Conservation (phyloP, 768 basidiomycete species). For the Mrakia gelida region DNA sequence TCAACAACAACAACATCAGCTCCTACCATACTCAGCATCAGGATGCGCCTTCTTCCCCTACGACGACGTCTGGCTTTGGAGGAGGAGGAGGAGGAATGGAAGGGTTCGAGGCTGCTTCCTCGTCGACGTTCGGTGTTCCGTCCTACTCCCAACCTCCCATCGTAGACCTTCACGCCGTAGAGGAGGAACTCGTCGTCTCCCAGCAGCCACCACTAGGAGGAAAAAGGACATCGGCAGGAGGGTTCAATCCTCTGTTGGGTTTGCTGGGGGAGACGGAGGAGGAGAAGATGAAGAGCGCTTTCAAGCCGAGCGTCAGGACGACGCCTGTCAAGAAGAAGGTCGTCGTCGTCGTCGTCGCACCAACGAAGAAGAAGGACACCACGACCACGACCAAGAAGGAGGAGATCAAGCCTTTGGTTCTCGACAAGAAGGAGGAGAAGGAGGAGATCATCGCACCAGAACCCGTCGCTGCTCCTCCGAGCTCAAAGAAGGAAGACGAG, state of each 20-base stretch:
- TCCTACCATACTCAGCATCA: not conserved
- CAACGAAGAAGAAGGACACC: not conserved
- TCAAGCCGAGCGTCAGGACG: slow-evolving; percentile 16
- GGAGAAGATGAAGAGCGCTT: slow-evolving; percentile 29
- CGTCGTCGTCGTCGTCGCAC: too few relatives aligned
- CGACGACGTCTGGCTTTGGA: not conserved
- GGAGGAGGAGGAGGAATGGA: not conserved
- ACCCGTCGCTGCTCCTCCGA: not conserved
- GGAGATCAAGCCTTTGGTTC: not conserved
- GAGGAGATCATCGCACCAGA: not conserved
- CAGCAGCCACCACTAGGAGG: not conserved
- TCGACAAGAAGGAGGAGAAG: not conserved
- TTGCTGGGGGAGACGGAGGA: slow-evolving; percentile 28
- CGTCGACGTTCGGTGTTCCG: not conserved
- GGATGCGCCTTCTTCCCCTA: not conserved
- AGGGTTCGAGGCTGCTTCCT: not conserved
- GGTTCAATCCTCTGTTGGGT: slow-evolving; percentile 15
- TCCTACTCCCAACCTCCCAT: slow-evolving; percentile 6
- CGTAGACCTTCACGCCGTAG: not conserved
- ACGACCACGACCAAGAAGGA: not conserved
- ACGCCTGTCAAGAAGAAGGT: not conserved
- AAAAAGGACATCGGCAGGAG: not conserved
- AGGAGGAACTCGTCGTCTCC: not conserved
- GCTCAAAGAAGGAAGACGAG: slow-evolving; percentile 23
- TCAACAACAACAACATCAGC: not conserved